Evolutionary conservation across 108 stramenopile genomes (phyloP), one percentile per base, ranked within the genome.

Genomic region (Cylindrotheca closterium): DNA sequence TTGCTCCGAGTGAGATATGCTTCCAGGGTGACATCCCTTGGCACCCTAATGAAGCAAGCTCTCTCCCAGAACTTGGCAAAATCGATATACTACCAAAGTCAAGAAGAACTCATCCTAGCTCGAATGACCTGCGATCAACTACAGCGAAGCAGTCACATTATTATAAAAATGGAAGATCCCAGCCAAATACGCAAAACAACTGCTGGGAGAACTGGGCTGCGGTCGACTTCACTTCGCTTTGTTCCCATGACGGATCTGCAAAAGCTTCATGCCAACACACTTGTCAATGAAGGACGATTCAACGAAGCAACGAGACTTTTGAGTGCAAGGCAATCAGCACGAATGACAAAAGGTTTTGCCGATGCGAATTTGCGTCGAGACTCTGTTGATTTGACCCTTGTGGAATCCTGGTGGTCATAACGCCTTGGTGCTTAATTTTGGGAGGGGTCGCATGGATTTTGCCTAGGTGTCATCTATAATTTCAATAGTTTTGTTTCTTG

Each of bases 171-270:
- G 52, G 18, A 18, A 15, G 27, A 49, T 42, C 19, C 24, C 24
- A 19, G 18, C 26, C 18, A 10, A 30, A 28, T 37, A 10, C 29
- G 24, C 27, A 63, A 30, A 30, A 19, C 10, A 8, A 22, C 4
- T 0, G 23, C 19, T 34, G 10, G 48, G 33, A 60, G 23, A 26
- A 37, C 15, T n/a, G 56, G 55, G 8, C 65, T 73, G 22, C 72
- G 72, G 10, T 27, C 47, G 21, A 67, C 72, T 15, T 5, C 30
- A 23, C 51, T 73, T 18, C 57, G 65, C n/a, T 73, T 30, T 60
- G 72, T 73, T 17, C 72, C 72, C 42, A n/a, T 73, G n/a, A 66
- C 65, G 0, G 51, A 60, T 29, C 57, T 67, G 19, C 72, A 73
- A 67, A 55, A 55, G 1, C 51, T 56, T 4, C 47, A 21, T 12